A percentile compares a stretch with the other conserved stretches of the same genome.
phyloP scores from a whole-genome alignment of 176 grass and related monocot species.

The Carex pumila region DNA sequence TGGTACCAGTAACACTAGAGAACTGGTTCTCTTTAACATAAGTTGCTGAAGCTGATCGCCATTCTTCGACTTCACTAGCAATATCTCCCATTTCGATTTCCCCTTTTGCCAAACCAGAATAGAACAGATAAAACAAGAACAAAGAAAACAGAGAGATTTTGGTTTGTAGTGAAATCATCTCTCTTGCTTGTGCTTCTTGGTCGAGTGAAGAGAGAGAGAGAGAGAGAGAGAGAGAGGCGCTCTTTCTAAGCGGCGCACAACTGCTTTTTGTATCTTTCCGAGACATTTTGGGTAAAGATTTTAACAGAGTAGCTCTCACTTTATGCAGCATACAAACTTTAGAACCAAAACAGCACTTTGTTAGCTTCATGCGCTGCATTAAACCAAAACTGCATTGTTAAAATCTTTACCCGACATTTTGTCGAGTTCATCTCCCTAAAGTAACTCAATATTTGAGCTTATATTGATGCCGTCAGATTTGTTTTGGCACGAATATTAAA shows the following conservation, averaged over 20 bases:
- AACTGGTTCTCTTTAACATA: constrained; percentile 1
- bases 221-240: background rate
- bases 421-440: too few species aligned
- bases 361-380: too few species aligned
- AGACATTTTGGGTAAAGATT: too few species aligned
- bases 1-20: background rate
- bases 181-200: background rate
- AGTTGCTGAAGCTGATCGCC: constrained; percentile 9
- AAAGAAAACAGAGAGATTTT: background rate
- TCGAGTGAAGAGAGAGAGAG: background rate
- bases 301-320: too few species aligned
- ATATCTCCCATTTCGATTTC: background rate
- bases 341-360: too few species aligned
- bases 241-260: constrained; percentile 22
- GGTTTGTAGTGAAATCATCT: background rate
- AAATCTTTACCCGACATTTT: too few species aligned
- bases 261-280: background rate
- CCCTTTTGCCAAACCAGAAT: background rate
- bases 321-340: too few species aligned
- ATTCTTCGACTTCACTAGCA: constrained; percentile 1
- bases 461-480: too few species aligned
- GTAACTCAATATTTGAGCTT: too few species aligned
- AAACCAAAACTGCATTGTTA: too few species aligned
- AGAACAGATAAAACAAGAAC: background rate
- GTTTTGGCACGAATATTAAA: too few species aligned